Base-by-base conservation (phyloP, 768 basidiomycete genomes). In the Boletus reticuloceps region DNA sequence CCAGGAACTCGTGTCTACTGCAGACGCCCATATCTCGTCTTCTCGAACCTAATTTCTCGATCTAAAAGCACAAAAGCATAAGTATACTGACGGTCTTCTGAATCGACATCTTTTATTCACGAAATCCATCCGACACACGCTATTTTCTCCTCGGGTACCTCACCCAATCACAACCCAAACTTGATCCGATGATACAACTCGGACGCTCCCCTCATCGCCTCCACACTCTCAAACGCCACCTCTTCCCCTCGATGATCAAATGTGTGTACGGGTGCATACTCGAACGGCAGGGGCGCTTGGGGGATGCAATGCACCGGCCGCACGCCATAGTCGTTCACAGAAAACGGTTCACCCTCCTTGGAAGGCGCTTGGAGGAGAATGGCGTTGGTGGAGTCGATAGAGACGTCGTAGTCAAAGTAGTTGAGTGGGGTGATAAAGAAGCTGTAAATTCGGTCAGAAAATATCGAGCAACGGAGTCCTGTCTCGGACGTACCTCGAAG, bases 361-460 rank as follows among this genome's bases (percentile, higher is more conserved):
- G 64, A 51, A 6, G 81, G 80, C 12, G 71, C 62, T 38, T 72
- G 68, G 36, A 83, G 69, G 12, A 83, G 61, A 51, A 85, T 75
- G 19, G 82, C 79, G 48, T 84, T 83, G 54, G 68, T 68, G 16
- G 77, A 77, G 49, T 85, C 83, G 70, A 85, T 76, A 13, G 84
- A 82, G 50, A 83, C 72, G 62, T 87, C 84, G 48, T 75, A 72
- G 63, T 86, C 84, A 66, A 84, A 83, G 73, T 80, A 86, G 68
- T 86, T 86, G 59, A 85, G 74, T 5, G 84, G 85, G 0, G 81
- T 78, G 14, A 87, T 66, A 54, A 83, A 71, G 64, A 86, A 82
- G 60, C 82, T 83, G 47, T 11, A 0, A 3, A 25, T 12, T 46
- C 38, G 46, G 40, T 38, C 27, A 7, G 34, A 20, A 27, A 29